phyloP scores from a whole-genome alignment of 345 rosid species.

The Salix udensis region DNA sequence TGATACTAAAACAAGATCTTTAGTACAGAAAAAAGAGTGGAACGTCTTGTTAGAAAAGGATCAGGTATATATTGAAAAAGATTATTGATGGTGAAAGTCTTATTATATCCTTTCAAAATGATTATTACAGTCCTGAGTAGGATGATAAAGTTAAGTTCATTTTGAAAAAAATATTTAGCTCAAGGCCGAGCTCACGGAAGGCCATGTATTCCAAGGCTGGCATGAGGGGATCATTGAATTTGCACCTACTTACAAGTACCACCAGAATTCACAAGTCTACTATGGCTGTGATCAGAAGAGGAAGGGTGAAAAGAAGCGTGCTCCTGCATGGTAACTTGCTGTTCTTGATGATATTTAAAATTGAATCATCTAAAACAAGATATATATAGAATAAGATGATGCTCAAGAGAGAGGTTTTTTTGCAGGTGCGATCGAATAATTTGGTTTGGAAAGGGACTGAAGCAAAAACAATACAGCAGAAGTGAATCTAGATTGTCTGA shows the following conservation, averaged over 20 bases:
- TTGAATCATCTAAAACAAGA: background rate
- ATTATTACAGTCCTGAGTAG: background rate
- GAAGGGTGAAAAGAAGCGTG: conserved; percentile 58
- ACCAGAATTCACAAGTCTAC: conserved; percentile 60
- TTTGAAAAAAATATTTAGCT: conserved; percentile 38
- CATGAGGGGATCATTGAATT: conserved; percentile 77
- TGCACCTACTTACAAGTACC: conserved; percentile 92
- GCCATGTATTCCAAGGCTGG: conserved; percentile 82
- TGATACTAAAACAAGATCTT: conserved; percentile 39
- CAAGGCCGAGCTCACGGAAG: conserved; percentile 65
- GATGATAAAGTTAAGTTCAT: background rate
- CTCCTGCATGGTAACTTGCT: conserved; percentile 75
- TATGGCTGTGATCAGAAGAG: conserved; percentile 53
- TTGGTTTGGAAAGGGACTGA: conserved; percentile 33
- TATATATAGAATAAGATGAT: background rate
- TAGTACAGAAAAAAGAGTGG: conserved; percentile 65
- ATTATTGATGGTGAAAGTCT: background rate
- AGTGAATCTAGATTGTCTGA: conserved; percentile 32
- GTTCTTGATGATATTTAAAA: background rate
- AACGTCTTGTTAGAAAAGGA: conserved; percentile 77
- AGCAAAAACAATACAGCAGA: conserved; percentile 26
- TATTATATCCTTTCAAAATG: too few species aligned
- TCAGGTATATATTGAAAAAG: conserved; percentile 41
- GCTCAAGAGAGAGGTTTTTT: background rate
- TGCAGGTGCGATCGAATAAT: conserved; percentile 41